These are phyloP conservation scores for Gossypium bickii DNA, from an alignment of 345 rosid genomes.

Conservation along the genomic window DNA sequence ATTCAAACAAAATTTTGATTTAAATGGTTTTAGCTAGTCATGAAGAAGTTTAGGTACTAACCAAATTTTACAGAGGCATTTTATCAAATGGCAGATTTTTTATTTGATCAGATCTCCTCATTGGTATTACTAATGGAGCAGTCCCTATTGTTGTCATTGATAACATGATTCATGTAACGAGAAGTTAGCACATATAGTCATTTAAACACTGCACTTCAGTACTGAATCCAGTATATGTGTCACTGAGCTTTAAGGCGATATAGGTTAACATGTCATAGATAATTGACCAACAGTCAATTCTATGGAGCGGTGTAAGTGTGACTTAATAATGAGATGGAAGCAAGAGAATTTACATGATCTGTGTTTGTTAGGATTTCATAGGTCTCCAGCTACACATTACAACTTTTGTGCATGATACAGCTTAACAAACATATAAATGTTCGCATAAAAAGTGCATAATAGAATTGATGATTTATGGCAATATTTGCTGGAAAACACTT, in stretches of 20 bases:
- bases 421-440: not conserved
- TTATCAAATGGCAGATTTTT: not conserved
- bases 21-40: not conserved
- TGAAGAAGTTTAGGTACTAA: not conserved
- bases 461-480: not conserved
- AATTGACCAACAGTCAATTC: not conserved
- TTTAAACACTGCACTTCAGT: not conserved
- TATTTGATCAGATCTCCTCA: not conserved
- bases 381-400: not conserved
- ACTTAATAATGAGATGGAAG: not conserved
- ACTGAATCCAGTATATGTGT: not conserved
- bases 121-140: not conserved
- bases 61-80: not conserved
- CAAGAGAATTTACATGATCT: not conserved
- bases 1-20: no score
- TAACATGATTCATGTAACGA: not conserved
- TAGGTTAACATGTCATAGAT: not conserved
- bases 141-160: not conserved
- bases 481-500: conserved; percentile 29
- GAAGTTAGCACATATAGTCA: not conserved
- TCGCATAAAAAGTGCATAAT: not conserved
- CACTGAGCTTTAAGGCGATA: not conserved
- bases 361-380: not conserved
- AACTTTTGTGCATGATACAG: not conserved
- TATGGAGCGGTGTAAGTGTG: not conserved